These are phyloP conservation scores for Tripidium arundinaceum DNA, from an alignment of 202 grass and related monocot species.

Conservation along the genomic window DNA sequence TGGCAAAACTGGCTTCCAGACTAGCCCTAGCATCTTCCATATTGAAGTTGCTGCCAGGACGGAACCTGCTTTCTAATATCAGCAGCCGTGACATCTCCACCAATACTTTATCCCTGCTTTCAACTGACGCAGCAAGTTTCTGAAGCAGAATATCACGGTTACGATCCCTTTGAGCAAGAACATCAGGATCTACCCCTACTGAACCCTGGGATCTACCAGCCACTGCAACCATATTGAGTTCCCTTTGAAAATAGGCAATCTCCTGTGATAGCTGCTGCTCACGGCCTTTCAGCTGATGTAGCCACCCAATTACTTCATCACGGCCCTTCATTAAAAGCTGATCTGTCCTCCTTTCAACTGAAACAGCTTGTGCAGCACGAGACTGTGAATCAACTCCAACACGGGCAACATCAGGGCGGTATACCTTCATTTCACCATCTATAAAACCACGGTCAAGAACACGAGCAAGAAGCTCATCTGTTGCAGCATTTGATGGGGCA, in stretches of 20 bases:
- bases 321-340: conserved; percentile 88
- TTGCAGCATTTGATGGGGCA: conserved; percentile 95
- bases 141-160: conserved; percentile 79
- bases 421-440: conserved; percentile 99
- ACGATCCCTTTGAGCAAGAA: conserved; percentile 79
- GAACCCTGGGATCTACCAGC: conserved; percentile 89
- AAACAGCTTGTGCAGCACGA: conserved; percentile 96
- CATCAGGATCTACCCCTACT: conserved; percentile 94
- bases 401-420: conserved; percentile 98
- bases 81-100: conserved; percentile 93
- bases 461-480: conserved; percentile 91
- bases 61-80: conserved; percentile 85
- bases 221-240: conserved; percentile 69
- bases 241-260: conserved; percentile 65
- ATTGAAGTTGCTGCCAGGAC: conserved; percentile 82
- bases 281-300: conserved; percentile 83
- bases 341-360: conserved; percentile 92
- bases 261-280: conserved; percentile 79
- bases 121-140: conserved; percentile 83
- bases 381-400: conserved; percentile 98
- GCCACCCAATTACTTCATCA: conserved; percentile 85
- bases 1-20: conserved; percentile 95
- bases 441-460: conserved; percentile 98
- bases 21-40: conserved; percentile 91
- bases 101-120: conserved; percentile 92